Evolutionary conservation across 2,329 filamentous ascomycete species (phyloP).

Genomic region (Cryphonectria carpinicola): DNA sequence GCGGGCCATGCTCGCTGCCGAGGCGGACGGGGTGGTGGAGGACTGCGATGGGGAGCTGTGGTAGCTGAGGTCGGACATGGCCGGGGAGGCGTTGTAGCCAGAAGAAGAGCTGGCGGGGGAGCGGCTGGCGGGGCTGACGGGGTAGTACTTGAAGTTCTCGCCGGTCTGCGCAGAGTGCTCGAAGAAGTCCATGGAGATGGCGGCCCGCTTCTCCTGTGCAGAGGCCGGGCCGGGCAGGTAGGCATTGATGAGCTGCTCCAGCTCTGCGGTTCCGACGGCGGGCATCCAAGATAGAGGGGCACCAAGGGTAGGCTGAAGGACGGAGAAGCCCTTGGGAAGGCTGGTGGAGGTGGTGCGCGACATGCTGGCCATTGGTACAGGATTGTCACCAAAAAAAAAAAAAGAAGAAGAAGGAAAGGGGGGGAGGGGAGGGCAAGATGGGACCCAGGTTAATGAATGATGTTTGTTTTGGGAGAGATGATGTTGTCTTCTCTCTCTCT

Average conservation of each 20-base stretch:
- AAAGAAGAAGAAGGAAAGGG: too few species aligned
- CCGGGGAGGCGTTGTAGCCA: conserved; percentile 54
- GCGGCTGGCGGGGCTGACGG: conserved; percentile 39
- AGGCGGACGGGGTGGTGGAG: conserved; percentile 25
- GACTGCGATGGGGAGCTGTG: conserved; percentile 42
- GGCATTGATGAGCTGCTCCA: conserved; percentile 62
- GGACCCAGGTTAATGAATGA: conserved; percentile 9
- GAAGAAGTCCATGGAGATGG: conserved; percentile 63
- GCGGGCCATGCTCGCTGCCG: conserved; percentile 32
- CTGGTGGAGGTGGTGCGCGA: conserved; percentile 41
- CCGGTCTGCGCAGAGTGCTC: conserved; percentile 57
- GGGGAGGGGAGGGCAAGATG: neutral
- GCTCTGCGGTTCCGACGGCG: conserved; percentile 63
- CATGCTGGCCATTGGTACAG: conserved; percentile 40
- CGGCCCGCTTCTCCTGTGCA: conserved; percentile 62
- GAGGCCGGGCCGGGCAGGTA: conserved; percentile 58
- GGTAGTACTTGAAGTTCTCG: conserved; percentile 64
- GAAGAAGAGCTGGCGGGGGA: conserved; percentile 48
- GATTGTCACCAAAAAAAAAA: conserved; percentile 5
- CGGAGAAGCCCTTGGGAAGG: conserved; percentile 56
- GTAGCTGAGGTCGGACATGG: conserved; percentile 50
- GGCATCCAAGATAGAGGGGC: conserved; percentile 67
- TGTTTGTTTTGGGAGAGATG: neutral
- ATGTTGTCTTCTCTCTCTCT: neutral
- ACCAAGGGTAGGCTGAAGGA: conserved; percentile 62